Evolutionary conservation across 2,329 filamentous ascomycete species (phyloP).

Genomic region (Xylariomycetidae sp.): DNA sequence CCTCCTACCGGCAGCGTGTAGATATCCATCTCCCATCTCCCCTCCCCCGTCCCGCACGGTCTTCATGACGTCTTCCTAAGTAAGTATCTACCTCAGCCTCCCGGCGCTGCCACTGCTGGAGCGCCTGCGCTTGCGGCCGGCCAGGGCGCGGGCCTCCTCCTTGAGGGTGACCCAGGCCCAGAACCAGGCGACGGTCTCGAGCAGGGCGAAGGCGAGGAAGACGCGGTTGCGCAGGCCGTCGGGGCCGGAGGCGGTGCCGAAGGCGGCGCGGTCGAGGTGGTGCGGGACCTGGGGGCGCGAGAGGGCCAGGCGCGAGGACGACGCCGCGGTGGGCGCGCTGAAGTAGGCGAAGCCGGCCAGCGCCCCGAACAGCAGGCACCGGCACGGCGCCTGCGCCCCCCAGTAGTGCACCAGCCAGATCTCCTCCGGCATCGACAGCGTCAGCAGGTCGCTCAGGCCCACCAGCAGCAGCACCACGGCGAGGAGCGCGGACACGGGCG

Average conservation of each 20-base stretch:
- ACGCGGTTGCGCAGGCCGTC: conserved; percentile 76
- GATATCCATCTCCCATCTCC: too few relatives aligned
- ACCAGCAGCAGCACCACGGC: conserved; percentile 58
- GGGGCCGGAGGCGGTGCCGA: conserved; percentile 37
- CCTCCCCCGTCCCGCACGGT: too few relatives aligned
- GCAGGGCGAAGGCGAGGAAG: conserved; percentile 76
- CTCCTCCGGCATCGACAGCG: conserved; percentile 63
- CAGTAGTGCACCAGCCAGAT: conserved; percentile 57
- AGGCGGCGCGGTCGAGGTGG: conserved; percentile 1
- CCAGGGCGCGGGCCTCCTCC: conserved; percentile 51
- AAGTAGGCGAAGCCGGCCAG: conserved; percentile 48
- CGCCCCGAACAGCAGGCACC: conserved; percentile 47
- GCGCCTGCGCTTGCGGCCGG: conserved; percentile 29
- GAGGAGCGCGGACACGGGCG: conserved; percentile 68
- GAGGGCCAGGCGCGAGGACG: conserved; percentile 26
- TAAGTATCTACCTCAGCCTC: too few relatives aligned
- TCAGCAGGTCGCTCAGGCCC: conserved; percentile 58
- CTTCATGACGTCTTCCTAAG: too few relatives aligned
- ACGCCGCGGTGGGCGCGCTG: conserved; percentile 26
- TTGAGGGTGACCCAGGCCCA: conserved; percentile 71
- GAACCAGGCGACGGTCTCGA: conserved; percentile 82
- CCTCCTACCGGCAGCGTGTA: too few relatives aligned
- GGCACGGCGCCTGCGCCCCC: conserved; percentile 56
- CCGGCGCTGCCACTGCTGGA: conserved; percentile 3
- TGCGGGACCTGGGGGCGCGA: conserved; percentile 20